Conservation (phyloP, 345 rosid genomes). For the Eucalyptus curtisii region DNA sequence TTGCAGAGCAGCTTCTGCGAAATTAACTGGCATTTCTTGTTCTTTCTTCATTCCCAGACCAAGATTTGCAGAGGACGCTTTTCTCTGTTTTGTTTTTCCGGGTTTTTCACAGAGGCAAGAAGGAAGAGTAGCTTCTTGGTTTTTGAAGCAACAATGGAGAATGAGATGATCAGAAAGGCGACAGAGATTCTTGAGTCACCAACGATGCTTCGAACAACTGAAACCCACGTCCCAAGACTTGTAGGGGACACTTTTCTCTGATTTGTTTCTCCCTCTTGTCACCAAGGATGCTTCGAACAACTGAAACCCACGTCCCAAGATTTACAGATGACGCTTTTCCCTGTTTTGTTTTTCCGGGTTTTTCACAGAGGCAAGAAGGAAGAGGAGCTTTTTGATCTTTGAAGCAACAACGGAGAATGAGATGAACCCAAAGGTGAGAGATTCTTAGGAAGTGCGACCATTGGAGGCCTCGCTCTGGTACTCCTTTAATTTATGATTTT, state of each 20-base stretch:
- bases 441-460: neutral
- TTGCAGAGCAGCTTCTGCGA: neutral
- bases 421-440: neutral
- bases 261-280: neutral
- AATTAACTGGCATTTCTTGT: neutral
- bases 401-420: rapidly evolving
- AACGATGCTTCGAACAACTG: neutral
- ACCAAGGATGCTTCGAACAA: neutral
- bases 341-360: neutral
- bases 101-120: neutral
- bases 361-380: neutral
- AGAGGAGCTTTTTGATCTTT: neutral
- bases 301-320: neutral
- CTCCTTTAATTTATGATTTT: too few species aligned
- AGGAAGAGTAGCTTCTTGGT: neutral
- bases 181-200: neutral
- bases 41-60: neutral
- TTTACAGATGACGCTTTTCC: neutral
- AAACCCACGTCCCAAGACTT: neutral
- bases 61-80: neutral
- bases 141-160: neutral
- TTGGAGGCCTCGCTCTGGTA: neutral
- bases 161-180: rapidly evolving
- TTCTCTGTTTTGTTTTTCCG: neutral
- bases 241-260: neutral